Base-by-base conservation (phyloP, 768 basidiomycete species). In the Collybiopsis confluens region DNA sequence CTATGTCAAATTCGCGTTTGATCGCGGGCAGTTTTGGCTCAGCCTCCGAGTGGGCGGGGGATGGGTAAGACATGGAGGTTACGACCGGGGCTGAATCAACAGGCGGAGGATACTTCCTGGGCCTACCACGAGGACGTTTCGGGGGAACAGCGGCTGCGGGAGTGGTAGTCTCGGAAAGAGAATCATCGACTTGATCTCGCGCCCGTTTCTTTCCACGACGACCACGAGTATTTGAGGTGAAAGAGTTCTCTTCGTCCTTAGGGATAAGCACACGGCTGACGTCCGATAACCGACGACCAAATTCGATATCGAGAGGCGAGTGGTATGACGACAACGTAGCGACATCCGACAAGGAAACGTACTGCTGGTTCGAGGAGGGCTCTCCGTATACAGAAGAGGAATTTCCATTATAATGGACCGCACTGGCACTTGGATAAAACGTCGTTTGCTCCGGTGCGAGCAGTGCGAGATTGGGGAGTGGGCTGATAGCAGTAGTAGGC, bases 291-390 rank as follows among this genome's bases (percentile, higher is more conserved):
- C 30, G 16, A 15, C 8, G 33, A 16, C 5, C 13, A 15, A 52
- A 21, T 38, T 3, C 38, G 4, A 40, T 18, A 36, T 4, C 28
- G 11, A 16, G 26, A n/a, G 26, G 41, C 27, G 27, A 35, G 11
- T 4, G 26, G 7, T 23, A 18, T 36, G 18, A 28, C 53, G 35
- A 45, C n/a, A n/a, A 30, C 23, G 20, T 46, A 20, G 54, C 54
- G 21, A 47, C 54, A n/a, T 47, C 54, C 13, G 54, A 54, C 54
- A 54, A 16, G 23, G 30, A 37, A 15, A 47, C 54, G 24, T 42
- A 53, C 30, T 53, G 52, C 20, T 45, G 42, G 18, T 15, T 35
- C 21, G 50, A 24, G 16, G 26, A 33, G 5, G 13, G n/a, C n/a
- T n/a, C 23, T 15, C 16, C 27, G 23, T 40, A 18, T 5, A 21